Conservation (phyloP, 805 yeast species). For the Kazachstania taianensis region DNA sequence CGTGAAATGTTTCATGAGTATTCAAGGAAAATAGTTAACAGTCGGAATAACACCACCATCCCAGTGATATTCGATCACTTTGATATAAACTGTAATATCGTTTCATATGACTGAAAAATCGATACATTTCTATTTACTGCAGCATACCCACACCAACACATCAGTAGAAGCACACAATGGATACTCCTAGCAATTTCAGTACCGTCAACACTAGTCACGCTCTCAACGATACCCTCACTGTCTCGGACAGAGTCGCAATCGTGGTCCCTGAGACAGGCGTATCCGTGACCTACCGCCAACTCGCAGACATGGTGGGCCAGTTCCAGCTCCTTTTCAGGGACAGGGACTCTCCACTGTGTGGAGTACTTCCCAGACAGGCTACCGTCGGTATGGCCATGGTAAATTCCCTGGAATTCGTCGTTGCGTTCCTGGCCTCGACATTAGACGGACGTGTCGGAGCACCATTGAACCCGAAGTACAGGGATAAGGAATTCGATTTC, state of each 20-base stretch:
- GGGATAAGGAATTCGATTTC: constrained; percentile 51
- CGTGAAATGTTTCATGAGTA: no score
- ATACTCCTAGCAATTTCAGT: not conserved
- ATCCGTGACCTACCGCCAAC: constrained; percentile 35
- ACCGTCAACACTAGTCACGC: no score
- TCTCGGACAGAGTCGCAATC: constrained; percentile 34
- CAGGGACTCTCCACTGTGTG: constrained; percentile 34
- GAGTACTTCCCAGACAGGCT: constrained; percentile 29
- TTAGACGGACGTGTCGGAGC: constrained; percentile 52
- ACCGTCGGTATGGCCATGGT: constrained; percentile 53
- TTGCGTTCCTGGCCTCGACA: constrained; percentile 47
- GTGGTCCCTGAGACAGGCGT: constrained; percentile 39
- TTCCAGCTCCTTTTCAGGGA: constrained; percentile 39
- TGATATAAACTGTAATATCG: no score
- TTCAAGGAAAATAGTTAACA: no score
- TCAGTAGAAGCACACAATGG: not conserved
- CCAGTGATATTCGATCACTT: no score
- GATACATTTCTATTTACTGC: not conserved
- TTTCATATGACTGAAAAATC: no score
- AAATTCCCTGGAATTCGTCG: constrained; percentile 49
- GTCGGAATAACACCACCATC: no score
- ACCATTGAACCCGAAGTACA: constrained; percentile 58
- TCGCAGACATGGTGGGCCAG: constrained; percentile 37
- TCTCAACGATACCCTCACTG: constrained; percentile 30
- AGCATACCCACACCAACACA: not conserved